These are phyloP conservation scores for Alternaria triticina DNA, from an alignment of 2,329 filamentous ascomycete genomes.

Conservation along the genomic window DNA sequence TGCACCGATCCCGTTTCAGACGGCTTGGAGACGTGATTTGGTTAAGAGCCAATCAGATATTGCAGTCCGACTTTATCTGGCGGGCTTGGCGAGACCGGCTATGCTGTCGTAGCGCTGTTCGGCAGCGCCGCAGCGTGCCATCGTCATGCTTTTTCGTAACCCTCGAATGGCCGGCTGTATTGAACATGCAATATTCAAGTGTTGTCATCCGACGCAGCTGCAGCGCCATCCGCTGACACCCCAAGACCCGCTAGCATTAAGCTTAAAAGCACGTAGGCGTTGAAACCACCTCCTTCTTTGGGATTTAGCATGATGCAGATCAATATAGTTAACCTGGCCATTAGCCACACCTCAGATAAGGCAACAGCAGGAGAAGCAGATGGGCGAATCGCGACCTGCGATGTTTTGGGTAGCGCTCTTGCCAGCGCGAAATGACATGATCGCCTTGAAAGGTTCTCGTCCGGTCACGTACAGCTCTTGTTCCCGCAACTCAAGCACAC, in stretches of 20 bases:
- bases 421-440: neutral
- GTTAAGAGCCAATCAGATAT: conserved; percentile 17
- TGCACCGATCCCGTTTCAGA: conserved; percentile 15
- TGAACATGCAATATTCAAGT: conserved; percentile 3
- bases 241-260: conserved; percentile 38
- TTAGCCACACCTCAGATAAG: conserved; percentile 38
- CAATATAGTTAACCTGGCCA: conserved; percentile 32
- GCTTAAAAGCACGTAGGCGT: conserved; percentile 41
- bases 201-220: conserved; percentile 12
- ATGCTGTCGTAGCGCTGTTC: conserved; percentile 16
- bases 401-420: conserved; percentile 4
- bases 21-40: conserved; percentile 11
- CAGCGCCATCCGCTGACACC: conserved; percentile 23
- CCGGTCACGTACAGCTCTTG: neutral
- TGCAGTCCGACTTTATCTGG: neutral
- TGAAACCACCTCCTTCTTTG: conserved; percentile 41
- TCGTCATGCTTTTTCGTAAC: neutral
- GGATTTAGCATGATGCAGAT: conserved; percentile 31
- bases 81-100: conserved; percentile 10
- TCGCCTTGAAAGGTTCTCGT: neutral
- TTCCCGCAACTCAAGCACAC: neutral
- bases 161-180: neutral
- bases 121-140: conserved; percentile 5
- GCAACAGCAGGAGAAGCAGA: conserved; percentile 19
- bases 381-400: conserved; percentile 5